Evolutionary conservation across 1,139 yeast genomes (phyloP).

Genomic region (Meyerozyma carpophila): DNA sequence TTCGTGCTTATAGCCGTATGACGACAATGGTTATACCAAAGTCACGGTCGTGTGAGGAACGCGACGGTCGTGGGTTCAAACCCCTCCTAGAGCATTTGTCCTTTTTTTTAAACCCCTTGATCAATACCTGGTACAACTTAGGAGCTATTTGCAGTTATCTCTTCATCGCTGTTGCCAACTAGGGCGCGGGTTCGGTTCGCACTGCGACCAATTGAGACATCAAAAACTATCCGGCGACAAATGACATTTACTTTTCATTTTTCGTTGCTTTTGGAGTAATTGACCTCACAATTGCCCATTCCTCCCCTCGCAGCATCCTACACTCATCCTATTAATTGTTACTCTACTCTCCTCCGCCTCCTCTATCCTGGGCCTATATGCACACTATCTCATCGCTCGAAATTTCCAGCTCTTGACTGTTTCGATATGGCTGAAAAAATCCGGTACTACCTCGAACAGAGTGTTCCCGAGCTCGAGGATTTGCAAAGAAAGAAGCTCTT

Average conservation of each 20-base stretch:
- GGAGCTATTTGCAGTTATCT: not conserved
- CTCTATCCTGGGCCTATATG: not conserved
- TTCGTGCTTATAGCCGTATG: conserved; percentile 51
- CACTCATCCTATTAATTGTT: conserved; percentile 4
- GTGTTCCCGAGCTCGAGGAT: conserved; percentile 92
- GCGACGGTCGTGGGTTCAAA: conserved; percentile 57
- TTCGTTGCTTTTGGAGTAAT: not conserved
- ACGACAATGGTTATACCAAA: conserved; percentile 46
- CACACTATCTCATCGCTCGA: conserved; percentile 1
- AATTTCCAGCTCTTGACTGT: not conserved
- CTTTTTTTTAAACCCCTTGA: conserved; percentile 15
- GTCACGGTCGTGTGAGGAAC: conserved; percentile 56
- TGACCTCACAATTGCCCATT: not conserved
- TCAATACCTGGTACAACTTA: not conserved
- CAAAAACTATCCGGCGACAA: too few species aligned
- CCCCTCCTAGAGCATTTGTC: conserved; percentile 51
- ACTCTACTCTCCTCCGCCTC: conserved; percentile 8
- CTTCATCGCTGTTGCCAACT: not conserved
- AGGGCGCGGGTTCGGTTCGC: not conserved
- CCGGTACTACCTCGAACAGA: conserved; percentile 71
- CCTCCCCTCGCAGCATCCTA: too few species aligned
- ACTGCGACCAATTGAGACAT: not conserved
- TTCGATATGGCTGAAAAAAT: conserved; percentile 63
- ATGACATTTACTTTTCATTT: not conserved
- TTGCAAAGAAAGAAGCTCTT: conserved; percentile 77